A percentile compares a stretch with the other conserved stretches of the same genome.
Evolutionary conservation across 2,329 filamentous ascomycete species (phyloP).

Genomic region (Stagonosporopsis rhizophila): DNA sequence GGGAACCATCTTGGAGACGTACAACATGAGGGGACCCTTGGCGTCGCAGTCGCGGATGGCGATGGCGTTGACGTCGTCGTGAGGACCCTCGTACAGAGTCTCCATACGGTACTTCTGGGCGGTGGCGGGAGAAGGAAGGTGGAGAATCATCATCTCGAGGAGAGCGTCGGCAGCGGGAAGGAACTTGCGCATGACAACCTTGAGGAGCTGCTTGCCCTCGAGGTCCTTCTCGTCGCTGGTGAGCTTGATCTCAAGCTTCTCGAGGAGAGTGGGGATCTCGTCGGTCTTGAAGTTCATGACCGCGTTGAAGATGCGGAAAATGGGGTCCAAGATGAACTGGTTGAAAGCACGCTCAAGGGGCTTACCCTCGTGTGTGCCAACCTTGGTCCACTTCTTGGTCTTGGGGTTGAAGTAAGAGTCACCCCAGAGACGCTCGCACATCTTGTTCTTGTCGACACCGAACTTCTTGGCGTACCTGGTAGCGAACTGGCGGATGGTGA

Average conservation of each 20-base stretch:
- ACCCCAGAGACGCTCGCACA: constrained; percentile 99
- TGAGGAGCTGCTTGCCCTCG: constrained; percentile 97
- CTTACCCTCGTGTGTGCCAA: constrained; percentile 82
- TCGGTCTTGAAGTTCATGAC: constrained; percentile 99
- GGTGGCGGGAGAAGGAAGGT: constrained; percentile 93
- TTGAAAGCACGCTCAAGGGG: constrained; percentile 97
- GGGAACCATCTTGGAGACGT: constrained; percentile 99
- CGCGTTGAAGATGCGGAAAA: constrained; percentile 97
- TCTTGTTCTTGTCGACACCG: constrained; percentile 99
- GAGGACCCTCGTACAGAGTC: constrained; percentile 97
- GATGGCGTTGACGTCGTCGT: constrained; percentile 89
- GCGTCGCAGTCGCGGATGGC: constrained; percentile 98
- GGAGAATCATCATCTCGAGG: constrained; percentile 99
- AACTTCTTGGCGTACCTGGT: constrained; percentile 99
- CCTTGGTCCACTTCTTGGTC: constrained; percentile 99
- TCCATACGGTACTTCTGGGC: constrained; percentile 98
- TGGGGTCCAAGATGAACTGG: constrained; percentile 99
- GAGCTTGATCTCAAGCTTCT: constrained; percentile 97
- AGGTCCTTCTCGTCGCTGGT: constrained; percentile 83
- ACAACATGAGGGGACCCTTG: constrained; percentile 98
- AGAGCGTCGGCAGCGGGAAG: constrained; percentile 97
- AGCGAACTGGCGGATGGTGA: constrained; percentile 98
- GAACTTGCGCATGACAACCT: constrained; percentile 99
- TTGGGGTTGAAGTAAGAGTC: constrained; percentile 99
- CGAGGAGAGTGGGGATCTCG: constrained; percentile 79